Percentiles rank a stretch among this genome's conserved stretches.
Conservation (phyloP, 1,284 basidiomycete genomes). For the Marasmius oreades region DNA sequence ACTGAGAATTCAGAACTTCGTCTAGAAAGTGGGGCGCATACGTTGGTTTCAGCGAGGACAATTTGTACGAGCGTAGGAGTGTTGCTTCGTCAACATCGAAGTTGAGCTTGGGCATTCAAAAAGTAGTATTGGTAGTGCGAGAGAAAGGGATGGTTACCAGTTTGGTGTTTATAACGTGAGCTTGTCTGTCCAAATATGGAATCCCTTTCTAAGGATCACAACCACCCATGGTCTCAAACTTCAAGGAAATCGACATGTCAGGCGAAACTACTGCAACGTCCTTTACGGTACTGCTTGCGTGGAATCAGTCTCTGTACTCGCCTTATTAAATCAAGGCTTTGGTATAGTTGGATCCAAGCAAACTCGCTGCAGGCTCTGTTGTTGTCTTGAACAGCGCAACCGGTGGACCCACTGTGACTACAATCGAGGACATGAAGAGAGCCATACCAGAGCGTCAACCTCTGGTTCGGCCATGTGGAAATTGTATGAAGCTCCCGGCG, state of each 20-base stretch:
- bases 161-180: too few relatives aligned
- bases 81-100: conserved; percentile 71
- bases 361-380: background rate
- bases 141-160: too few relatives aligned
- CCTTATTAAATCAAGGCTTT: background rate
- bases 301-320: background rate
- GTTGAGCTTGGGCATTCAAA: conserved; percentile 48
- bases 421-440: conserved; percentile 6
- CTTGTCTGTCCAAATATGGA: background rate
- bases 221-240: background rate
- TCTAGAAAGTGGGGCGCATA: conserved; percentile 30
- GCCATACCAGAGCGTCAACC: conserved; percentile 8
- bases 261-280: background rate
- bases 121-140: background rate
- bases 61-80: conserved; percentile 70
- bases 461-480: conserved; percentile 3
- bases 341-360: conserved; percentile 9
- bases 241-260: background rate
- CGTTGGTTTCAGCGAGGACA: conserved; percentile 67
- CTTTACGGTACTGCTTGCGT: background rate
- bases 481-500: conserved; percentile 1
- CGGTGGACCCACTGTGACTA: conserved; percentile 8
- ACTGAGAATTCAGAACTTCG: conserved; percentile 6
- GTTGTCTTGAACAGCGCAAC: conserved; percentile 10
- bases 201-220: background rate